phyloP scores from a whole-genome alignment of 129 eudicot species.

The Arctium lappa region DNA sequence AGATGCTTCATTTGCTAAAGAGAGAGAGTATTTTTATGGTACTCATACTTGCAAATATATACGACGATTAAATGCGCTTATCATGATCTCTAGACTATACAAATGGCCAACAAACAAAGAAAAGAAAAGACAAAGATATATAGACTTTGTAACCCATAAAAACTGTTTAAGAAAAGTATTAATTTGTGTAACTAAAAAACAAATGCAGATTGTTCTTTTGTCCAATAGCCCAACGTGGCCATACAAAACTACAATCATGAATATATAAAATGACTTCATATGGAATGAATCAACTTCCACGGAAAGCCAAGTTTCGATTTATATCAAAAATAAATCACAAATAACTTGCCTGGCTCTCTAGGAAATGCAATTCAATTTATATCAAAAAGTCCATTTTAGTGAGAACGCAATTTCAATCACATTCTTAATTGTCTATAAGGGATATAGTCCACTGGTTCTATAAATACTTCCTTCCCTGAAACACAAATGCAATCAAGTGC shows the following conservation, averaged over 20 bases:
- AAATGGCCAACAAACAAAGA: not conserved
- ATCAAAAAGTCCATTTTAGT: not conserved
- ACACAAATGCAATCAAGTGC: not conserved
- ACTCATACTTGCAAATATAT: too few species aligned
- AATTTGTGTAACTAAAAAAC: not conserved
- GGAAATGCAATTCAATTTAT: not conserved
- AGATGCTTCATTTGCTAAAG: too few species aligned
- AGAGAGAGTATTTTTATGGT: too few species aligned
- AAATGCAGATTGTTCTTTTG: not conserved
- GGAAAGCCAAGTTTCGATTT: not conserved
- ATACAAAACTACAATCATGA: not conserved
- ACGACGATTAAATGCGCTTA: not conserved
- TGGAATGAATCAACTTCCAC: conserved; percentile 3
- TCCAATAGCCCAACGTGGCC: not conserved
- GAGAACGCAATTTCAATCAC: not conserved
- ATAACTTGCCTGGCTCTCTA: not conserved
- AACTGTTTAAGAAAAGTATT: not conserved
- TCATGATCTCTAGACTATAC: not conserved
- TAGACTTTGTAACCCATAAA: not conserved
- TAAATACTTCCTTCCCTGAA: not conserved
- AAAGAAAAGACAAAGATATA: not conserved
- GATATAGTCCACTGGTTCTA: not conserved
- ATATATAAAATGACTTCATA: not conserved
- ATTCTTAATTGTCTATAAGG: not conserved
- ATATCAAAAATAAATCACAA: too few species aligned